A percentile compares a stretch with the other conserved stretches of the same genome.
Evolutionary conservation across 2,329 filamentous ascomycete genomes (phyloP).

Genomic region (Pestalotiopsis sp.): DNA sequence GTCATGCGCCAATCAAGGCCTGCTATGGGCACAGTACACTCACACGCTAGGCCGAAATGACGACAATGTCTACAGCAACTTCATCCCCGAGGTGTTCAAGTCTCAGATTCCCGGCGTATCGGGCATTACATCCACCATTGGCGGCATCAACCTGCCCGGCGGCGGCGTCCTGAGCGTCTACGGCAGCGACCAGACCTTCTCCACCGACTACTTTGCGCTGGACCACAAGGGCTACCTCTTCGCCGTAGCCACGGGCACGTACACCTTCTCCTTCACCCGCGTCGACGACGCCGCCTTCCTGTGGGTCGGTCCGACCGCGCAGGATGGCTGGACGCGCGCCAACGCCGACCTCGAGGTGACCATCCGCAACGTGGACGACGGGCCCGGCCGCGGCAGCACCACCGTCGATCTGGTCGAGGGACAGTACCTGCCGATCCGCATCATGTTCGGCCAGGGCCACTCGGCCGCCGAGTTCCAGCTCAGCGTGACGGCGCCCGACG

Average conservation of each 20-base stretch:
- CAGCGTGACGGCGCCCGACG: neutral
- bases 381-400: neutral
- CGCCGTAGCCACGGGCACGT: neutral
- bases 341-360: neutral
- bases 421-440: neutral
- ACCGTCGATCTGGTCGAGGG: neutral
- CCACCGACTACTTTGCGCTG: neutral
- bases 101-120: neutral
- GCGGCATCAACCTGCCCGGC: neutral
- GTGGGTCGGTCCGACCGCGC: neutral
- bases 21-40: neutral
- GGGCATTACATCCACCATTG: conserved; percentile 1
- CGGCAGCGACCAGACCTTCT: neutral
- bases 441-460: conserved; percentile 8
- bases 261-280: neutral
- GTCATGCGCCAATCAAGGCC: neutral
- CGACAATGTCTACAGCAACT: neutral
- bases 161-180: neutral
- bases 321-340: conserved; percentile 3
- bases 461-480: neutral
- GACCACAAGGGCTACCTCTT: conserved; percentile 10
- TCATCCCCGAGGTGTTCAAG: neutral
- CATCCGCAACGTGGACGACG: neutral
- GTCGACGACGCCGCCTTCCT: conserved; percentile 4
- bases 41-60: neutral